A percentile compares a stretch with the other conserved stretches of the same genome.
Conservation (phyloP, 163 green algal genomes). For the Smithsoniella earleae region DNA sequence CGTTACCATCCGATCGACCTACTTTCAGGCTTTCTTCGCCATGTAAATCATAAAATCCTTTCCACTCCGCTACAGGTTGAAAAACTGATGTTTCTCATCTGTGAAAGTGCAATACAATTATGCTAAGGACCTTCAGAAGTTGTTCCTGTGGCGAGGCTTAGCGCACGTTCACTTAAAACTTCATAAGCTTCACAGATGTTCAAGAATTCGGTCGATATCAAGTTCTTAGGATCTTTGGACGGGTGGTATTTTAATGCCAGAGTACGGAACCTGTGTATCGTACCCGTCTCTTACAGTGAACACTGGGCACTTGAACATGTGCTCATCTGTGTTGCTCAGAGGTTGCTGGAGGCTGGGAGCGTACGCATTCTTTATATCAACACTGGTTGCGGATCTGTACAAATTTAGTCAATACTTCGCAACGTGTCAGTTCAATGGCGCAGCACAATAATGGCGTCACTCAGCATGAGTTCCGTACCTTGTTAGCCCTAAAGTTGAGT, state of each 20-base stretch:
- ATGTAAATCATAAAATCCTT: slow-evolving; percentile 64
- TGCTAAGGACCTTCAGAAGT: no score
- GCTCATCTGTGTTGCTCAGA: not conserved
- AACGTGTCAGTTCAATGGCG: not conserved
- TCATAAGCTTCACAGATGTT: slow-evolving; percentile 67
- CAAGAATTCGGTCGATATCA: slow-evolving; percentile 44
- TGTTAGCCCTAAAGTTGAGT: slow-evolving; percentile 55
- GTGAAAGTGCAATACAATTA: not conserved
- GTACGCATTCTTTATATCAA: slow-evolving; percentile 59
- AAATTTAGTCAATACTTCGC: not conserved
- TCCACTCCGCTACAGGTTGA: slow-evolving; percentile 51
- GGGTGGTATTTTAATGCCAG: slow-evolving; percentile 67
- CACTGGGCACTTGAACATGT: not conserved
- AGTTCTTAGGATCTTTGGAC: slow-evolving; percentile 46
- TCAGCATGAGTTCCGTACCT: slow-evolving; percentile 37
- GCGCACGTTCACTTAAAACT: slow-evolving; percentile 57
- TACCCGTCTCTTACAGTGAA: not conserved
- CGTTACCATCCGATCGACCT: slow-evolving; percentile 45
- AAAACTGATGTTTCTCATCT: no score
- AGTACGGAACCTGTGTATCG: slow-evolving; percentile 53
- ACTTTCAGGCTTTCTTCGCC: slow-evolving; percentile 63
- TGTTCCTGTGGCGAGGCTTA: no score
- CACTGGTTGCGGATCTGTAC: slow-evolving; percentile 45
- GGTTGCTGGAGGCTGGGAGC: slow-evolving; percentile 30
- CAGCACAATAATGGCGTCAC: not conserved